phyloP scores from a whole-genome alignment of 805 yeast species.

The Wickerhamiella occidentalis region DNA sequence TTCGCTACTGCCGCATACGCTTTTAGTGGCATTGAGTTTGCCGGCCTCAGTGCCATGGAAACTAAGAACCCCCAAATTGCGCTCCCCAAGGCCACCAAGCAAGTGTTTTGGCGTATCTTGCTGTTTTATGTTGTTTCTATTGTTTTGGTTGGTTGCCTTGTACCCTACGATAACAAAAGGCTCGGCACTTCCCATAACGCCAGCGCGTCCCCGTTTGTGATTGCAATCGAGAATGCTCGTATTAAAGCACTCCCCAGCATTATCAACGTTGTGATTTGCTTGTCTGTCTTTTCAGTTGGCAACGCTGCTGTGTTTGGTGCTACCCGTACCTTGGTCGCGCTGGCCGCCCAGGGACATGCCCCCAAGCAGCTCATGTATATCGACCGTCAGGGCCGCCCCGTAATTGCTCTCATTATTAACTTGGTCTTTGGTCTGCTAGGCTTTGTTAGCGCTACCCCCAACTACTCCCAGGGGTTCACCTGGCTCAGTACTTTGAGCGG shows the following conservation, averaged over 20 bases:
- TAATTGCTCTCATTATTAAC: slow-evolving; percentile 41
- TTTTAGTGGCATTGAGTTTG: slow-evolving; percentile 63
- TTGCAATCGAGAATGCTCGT: slow-evolving; percentile 56
- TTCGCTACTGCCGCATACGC: slow-evolving; percentile 69
- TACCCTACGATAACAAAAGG: slow-evolving; percentile 47
- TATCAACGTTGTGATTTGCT: slow-evolving; percentile 57
- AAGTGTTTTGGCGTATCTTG: slow-evolving; percentile 71
- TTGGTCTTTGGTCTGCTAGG: slow-evolving; percentile 41
- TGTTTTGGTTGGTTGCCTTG: slow-evolving; percentile 52
- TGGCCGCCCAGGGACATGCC: slow-evolving; percentile 54
- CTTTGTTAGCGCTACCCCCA: slow-evolving; percentile 49
- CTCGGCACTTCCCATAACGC: slow-evolving; percentile 46
- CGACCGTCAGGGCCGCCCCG: slow-evolving; percentile 64
- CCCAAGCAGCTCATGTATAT: slow-evolving; percentile 53
- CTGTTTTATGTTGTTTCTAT: slow-evolving; percentile 53
- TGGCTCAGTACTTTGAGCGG: slow-evolving; percentile 76
- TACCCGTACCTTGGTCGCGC: slow-evolving; percentile 54
- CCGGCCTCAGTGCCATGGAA: slow-evolving; percentile 70
- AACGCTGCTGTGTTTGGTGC: slow-evolving; percentile 61
- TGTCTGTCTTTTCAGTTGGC: slow-evolving; percentile 61
- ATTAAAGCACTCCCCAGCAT: slow-evolving; percentile 55
- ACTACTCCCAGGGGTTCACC: slow-evolving; percentile 41
- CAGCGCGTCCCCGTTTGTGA: slow-evolving; percentile 62
- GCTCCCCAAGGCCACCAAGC: slow-evolving; percentile 64
- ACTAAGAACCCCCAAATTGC: slow-evolving; percentile 53